Conservation (phyloP, 106 monocot species). For the Dendrobium huoshanense region DNA sequence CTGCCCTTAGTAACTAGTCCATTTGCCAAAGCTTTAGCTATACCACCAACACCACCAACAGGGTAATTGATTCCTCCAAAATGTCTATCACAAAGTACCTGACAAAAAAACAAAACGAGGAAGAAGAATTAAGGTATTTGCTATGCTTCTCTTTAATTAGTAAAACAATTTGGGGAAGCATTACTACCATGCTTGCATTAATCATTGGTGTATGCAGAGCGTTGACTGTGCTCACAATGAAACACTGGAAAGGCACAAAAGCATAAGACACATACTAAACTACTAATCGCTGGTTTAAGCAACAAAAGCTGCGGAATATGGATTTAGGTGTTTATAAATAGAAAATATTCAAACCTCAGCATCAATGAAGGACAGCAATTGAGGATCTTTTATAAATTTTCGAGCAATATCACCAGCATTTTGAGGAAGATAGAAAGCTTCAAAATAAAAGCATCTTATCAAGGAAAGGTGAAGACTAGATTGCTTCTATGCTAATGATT, state of each 20-base stretch:
- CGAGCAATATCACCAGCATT: slow-evolving; percentile 95
- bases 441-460: slow-evolving; percentile 19
- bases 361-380: slow-evolving; percentile 91
- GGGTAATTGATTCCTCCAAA: slow-evolving; percentile 98
- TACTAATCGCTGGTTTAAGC: background rate
- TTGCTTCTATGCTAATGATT: background rate
- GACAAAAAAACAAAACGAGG: background rate
- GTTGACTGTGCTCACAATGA: slow-evolving; percentile 96
- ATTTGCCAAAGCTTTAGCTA: slow-evolving; percentile 80
- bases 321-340: background rate
- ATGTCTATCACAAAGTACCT: slow-evolving; percentile 98
- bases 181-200: slow-evolving; percentile 92
- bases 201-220: slow-evolving; percentile 98
- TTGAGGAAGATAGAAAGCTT: slow-evolving; percentile 94
- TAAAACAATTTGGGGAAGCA: background rate
- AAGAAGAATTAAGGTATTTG: background rate
- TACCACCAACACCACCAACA: slow-evolving; percentile 94
- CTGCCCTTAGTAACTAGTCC: slow-evolving; percentile 79
- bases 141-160: background rate
- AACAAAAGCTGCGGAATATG: background rate
- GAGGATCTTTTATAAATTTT: slow-evolving; percentile 76
- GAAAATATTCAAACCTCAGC: slow-evolving; percentile 65
- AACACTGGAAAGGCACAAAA: slow-evolving; percentile 58
- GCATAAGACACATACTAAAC: background rate
- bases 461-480: background rate